Conservation (phyloP, 2,329 filamentous ascomycete species). For the Cordyceps sp. region DNA sequence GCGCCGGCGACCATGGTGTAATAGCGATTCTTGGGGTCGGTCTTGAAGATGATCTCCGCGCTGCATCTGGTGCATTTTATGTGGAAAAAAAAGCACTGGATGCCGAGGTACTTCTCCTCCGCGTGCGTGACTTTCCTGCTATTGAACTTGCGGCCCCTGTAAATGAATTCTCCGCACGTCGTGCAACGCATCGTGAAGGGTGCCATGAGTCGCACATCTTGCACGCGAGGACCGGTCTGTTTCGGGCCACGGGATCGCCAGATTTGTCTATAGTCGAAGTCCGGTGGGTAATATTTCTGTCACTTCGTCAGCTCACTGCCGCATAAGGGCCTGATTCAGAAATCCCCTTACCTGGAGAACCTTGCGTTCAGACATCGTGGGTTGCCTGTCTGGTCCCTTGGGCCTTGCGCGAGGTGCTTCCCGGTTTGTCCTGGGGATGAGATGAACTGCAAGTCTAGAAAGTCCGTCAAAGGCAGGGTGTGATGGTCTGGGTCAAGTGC, state of each 20-base stretch:
- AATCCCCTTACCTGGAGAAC: too few species aligned
- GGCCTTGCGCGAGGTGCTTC: too few species aligned
- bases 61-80: conserved; percentile 78
- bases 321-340: too few species aligned
- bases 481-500: too few species aligned
- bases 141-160: conserved; percentile 92
- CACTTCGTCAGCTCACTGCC: too few species aligned
- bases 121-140: conserved; percentile 79
- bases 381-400: too few species aligned
- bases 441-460: too few species aligned
- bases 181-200: conserved; percentile 25
- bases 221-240: conserved; percentile 58
- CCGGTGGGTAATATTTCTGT: conserved; percentile 49
- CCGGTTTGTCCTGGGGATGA: too few species aligned
- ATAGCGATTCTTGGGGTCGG: conserved; percentile 89
- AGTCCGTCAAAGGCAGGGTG: too few species aligned
- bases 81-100: conserved; percentile 69
- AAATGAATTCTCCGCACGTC: conserved; percentile 59
- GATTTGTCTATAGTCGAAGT: conserved; percentile 83
- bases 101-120: conserved; percentile 75
- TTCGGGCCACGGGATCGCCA: conserved; percentile 54
- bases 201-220: conserved; percentile 74
- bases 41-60: conserved; percentile 81
- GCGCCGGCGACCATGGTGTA: conserved; percentile 70
- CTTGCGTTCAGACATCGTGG: too few species aligned